Evolutionary conservation across 768 basidiomycete genomes (phyloP), one percentile per base, ranked within the genome.

Genomic region (Vishniacozyma victoriae): DNA sequence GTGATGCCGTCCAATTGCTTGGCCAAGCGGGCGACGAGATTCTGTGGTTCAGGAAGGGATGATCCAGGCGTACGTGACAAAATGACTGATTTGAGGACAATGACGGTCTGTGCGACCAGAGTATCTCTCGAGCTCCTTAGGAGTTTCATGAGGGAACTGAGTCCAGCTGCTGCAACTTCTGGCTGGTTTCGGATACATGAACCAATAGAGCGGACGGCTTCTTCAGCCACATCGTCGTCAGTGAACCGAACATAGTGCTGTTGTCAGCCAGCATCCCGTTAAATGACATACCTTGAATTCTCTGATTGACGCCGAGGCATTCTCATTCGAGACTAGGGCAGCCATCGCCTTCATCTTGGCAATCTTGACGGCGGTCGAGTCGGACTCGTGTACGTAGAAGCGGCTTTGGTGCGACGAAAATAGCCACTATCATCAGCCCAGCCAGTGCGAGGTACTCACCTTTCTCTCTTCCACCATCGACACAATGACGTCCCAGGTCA

Each of bases 161-260:
- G 76, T 63, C 88, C 90, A 37, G 83, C 81, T 19, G 80, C 77
- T 2, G 80, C 77, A 19, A 81, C 80, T 19, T 84, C 82, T 0
- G 89, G 85, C 31, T 87, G 77, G 3, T 77, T 62, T 29, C 77
- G 74, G 0, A 89, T 86, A 57, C 84, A 84, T 52, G 75, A 78
- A 11, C 92, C 93, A 44, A 96, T 79, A 1, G 84, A 90, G 15
- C 77, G 76, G 37, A 95, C 82, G 0, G 90, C 79, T 24, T 81
- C 82, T 13, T 79, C 76, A 0, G 87, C 84, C 0, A 91, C 78
- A 2, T 61, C 55, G 59, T 88, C 85, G 45, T 91, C 80, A 0
- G 78, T 73, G 62, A 87, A 86, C n/a, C 86, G 83, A 1, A 83
- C 78, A 60, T 85, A 92, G 52, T 86, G 83, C 90, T 95, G 53